Conservation (phyloP, 257 asterid species). For the Fraxinus cuspidata region DNA sequence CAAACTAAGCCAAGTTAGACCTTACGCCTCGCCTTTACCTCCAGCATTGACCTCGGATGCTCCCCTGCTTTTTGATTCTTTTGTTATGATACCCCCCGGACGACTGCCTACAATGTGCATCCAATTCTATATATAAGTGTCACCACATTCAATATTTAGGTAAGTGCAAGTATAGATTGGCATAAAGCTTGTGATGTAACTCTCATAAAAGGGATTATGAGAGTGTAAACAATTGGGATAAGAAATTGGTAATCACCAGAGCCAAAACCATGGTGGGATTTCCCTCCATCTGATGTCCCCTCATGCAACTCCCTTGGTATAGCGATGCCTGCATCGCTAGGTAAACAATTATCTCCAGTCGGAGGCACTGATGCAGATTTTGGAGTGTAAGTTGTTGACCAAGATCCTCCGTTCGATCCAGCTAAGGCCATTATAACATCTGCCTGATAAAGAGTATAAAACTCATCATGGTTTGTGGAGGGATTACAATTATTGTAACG, state of each 20-base stretch:
- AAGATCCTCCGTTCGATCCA: conserved; percentile 86
- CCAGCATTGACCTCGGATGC: conserved; percentile 25
- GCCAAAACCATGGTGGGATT: conserved; percentile 41
- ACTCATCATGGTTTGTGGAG: not conserved
- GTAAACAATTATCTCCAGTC: conserved; percentile 43
- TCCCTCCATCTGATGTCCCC: conserved; percentile 42
- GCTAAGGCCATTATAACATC: conserved; percentile 88
- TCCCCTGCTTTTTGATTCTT: conserved; percentile 24
- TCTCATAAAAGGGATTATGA: not conserved
- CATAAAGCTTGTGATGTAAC: not conserved
- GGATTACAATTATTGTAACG: not conserved
- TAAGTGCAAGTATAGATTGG: not conserved
- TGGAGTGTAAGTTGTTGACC: conserved; percentile 71
- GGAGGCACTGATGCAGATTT: conserved; percentile 43
- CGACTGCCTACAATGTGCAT: conserved; percentile 29
- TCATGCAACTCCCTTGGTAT: conserved; percentile 46
- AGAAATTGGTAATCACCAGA: conserved; percentile 39
- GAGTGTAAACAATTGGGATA: not conserved
- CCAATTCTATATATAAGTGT: not conserved
- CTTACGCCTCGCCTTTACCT: conserved; percentile 28
- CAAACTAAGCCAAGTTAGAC: conserved; percentile 10
- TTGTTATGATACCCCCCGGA: conserved; percentile 22
- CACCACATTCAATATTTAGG: not conserved
- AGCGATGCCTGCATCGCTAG: conserved; percentile 38
- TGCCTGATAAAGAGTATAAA: conserved; percentile 54